Evolutionary conservation across 768 basidiomycete species (phyloP), one percentile per base, ranked within the genome.

Genomic region (Symmetrospora coprosmae): DNA sequence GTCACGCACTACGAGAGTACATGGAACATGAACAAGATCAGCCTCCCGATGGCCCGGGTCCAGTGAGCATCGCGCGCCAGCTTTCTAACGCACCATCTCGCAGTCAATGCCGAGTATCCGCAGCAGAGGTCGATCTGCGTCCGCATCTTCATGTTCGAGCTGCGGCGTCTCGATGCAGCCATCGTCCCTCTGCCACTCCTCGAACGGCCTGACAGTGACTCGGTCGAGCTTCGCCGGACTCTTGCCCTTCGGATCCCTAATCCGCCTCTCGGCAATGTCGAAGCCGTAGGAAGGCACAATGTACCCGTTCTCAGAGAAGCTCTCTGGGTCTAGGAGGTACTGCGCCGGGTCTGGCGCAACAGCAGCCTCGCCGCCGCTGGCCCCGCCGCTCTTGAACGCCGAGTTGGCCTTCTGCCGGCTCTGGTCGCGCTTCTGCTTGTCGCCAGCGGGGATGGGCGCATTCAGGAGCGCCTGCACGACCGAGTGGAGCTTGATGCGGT

Each of bases 281-380:
- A 83, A 80, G 74, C 89, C 78, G 68, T 91, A 92, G 0, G 83
- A 83, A 6, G 90, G 87, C 50, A 89, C 75, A 0, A 85, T 87
- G 67, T 96, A 97, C 52, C 90, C 87, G 68, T 96, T 88, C 68
- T 96, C 87, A 51, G 86, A 77, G 88, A 96, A 91, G 70, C 91
- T 85, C 62, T 86, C 82, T 23, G 82, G 72, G 0, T 82, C 80
- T 34, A 96, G 76, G 39, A 86, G 69, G 73, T 87, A 92, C 55
- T 81, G 76, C 50, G 79, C 69, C 4, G 87, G 83, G 40, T 82
- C 78, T 64, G 78, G 64, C 4, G 64, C 61, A 35, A 61, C 58
- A 34, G 65, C 64, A 55, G 51, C 41, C 67, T 69, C 49, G 50
- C 46, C 19, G 16, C 55, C 25, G 62, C 65, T 3, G 63, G 77